A percentile compares a stretch with the other conserved stretches of the same genome.
These are phyloP conservation scores for Ganoderma resinaceum DNA, from an alignment of 1,284 basidiomycete species.

Conservation along the genomic window DNA sequence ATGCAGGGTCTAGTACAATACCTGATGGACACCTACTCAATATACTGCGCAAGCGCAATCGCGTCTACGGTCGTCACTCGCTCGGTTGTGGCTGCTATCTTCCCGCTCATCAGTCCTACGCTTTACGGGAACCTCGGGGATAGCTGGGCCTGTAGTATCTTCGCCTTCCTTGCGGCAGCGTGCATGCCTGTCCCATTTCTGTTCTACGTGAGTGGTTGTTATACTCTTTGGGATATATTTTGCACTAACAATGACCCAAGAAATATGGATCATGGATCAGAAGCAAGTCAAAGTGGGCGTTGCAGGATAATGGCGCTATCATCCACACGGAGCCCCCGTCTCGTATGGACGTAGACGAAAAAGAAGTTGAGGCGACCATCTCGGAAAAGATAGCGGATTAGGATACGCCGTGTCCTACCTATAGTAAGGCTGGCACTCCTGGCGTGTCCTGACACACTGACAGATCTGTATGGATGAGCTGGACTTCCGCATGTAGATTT, in stretches of 20 bases:
- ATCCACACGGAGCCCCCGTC: conserved; percentile 5
- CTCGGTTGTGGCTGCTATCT: conserved; percentile 67
- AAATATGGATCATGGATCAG: conserved; percentile 67
- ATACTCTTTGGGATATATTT: background rate
- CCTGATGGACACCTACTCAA: conserved; percentile 69
- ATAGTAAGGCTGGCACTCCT: too few species aligned
- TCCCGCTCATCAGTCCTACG: conserved; percentile 65
- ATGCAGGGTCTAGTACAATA: conserved; percentile 67
- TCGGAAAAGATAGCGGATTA: conserved; percentile 15
- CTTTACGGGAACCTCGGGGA: conserved; percentile 68
- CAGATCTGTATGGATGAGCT: background rate
- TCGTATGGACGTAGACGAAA: conserved; percentile 15
- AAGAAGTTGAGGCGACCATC: background rate
- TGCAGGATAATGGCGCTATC: conserved; percentile 41
- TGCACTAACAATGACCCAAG: conserved; percentile 38
- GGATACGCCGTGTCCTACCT: too few species aligned
- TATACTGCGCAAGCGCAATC: conserved; percentile 71
- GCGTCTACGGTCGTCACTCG: conserved; percentile 76
- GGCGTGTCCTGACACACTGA: too few species aligned
- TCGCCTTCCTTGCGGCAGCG: conserved; percentile 60
- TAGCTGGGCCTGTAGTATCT: conserved; percentile 71
- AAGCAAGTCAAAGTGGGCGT: conserved; percentile 59
- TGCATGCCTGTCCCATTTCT: conserved; percentile 63
- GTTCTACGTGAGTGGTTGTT: conserved; percentile 49
- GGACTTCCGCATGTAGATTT: background rate